Percentiles rank a stretch among this genome's conserved stretches.
Evolutionary conservation across 257 asterid species (phyloP).

Genomic region (Fraxinus cuspidata): DNA sequence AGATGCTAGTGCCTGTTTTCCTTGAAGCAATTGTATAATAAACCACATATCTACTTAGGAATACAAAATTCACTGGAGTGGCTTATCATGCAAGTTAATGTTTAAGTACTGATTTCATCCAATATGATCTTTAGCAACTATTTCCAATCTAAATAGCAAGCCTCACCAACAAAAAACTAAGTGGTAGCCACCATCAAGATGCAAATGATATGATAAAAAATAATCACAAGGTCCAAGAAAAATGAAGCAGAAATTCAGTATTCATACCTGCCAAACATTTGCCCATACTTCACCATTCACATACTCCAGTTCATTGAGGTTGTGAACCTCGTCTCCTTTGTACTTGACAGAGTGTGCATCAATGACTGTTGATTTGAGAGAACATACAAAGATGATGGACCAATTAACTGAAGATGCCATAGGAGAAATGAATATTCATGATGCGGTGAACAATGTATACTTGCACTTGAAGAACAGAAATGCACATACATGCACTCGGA

Average conservation of each 20-base stretch:
- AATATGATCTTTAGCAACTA: background rate
- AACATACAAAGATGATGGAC: constrained; percentile 8
- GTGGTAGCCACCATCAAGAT: background rate
- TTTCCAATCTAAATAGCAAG: background rate
- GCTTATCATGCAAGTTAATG: background rate
- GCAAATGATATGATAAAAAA: background rate
- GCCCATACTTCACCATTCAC: constrained; percentile 96
- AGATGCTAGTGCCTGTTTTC: background rate
- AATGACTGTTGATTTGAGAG: constrained; percentile 47
- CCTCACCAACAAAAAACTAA: background rate
- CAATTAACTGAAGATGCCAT: background rate
- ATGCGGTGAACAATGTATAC: background rate
- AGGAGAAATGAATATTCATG: background rate
- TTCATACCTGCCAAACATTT: constrained; percentile 73
- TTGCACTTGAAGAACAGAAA: background rate
- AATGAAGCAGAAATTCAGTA: background rate
- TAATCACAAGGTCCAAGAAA: background rate
- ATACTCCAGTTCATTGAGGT: constrained; percentile 87
- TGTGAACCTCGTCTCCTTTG: constrained; percentile 70
- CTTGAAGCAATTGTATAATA: background rate
- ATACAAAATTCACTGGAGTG: background rate
- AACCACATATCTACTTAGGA: background rate
- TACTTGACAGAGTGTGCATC: constrained; percentile 58
- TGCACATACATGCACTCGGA: background rate
- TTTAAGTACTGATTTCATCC: background rate